phyloP scores from a whole-genome alignment of 176 grass and related monocot genomes.

The Paspalum notatum region DNA sequence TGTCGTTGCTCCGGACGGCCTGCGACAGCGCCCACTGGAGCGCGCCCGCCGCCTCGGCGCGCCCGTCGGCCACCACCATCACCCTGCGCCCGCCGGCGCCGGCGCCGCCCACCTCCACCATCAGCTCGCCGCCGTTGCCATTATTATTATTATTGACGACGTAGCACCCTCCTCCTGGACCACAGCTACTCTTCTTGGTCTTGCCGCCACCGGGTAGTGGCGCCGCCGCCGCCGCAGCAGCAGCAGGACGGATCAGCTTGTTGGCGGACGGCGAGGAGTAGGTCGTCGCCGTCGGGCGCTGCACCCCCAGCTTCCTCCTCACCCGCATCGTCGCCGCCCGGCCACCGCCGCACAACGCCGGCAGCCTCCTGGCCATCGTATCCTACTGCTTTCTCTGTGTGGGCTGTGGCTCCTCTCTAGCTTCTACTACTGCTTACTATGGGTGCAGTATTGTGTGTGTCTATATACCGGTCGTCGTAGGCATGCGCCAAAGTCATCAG shows the following conservation, averaged over 20 bases:
- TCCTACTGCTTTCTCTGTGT: too few species aligned
- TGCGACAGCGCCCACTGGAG: conserved; percentile 68
- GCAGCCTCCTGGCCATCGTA: conserved; percentile 46
- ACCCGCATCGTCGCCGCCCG: conserved; percentile 36
- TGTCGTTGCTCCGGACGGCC: conserved; percentile 56
- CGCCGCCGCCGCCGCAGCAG: too few species aligned
- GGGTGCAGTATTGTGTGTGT: too few species aligned
- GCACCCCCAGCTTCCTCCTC: conserved; percentile 34
- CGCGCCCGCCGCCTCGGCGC: conserved; percentile 47
- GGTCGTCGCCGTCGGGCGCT: not conserved
- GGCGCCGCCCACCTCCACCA: not conserved
- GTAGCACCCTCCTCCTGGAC: not conserved
- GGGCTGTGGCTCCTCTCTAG: too few species aligned
- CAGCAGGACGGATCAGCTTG: not conserved
- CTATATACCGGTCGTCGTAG: too few species aligned
- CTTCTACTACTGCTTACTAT: too few species aligned
- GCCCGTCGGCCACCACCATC: conserved; percentile 49
- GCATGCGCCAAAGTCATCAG: too few species aligned
- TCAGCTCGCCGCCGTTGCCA: conserved; percentile 1
- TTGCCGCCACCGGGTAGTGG: not conserved
- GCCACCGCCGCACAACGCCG: conserved; percentile 27
- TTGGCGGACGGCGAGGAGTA: not conserved
- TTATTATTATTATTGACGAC: too few species aligned
- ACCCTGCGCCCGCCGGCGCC: conserved; percentile 19
- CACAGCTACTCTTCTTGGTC: not conserved